phyloP scores from a whole-genome alignment of 192 early-diverging fungal species.

The Geranomyces michiganensis region DNA sequence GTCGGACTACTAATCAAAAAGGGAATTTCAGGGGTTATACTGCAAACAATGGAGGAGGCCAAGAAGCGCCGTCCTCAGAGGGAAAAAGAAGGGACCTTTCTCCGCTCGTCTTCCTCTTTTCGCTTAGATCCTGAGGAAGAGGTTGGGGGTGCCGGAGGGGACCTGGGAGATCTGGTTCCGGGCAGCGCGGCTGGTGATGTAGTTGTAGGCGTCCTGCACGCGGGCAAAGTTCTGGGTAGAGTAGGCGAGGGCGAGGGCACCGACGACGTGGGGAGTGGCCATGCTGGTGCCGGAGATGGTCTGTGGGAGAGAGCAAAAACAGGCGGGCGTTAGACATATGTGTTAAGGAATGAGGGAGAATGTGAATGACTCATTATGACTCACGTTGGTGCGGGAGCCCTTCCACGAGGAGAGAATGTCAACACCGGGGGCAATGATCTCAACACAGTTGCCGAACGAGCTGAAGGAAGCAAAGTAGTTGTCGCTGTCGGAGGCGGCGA shows the following conservation, averaged over 20 bases:
- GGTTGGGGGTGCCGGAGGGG: constrained; percentile 30
- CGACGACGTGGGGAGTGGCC: constrained; percentile 60
- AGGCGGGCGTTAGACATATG: constrained; percentile 55
- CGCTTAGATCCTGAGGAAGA: constrained; percentile 36
- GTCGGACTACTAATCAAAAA: no score
- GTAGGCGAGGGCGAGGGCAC: constrained; percentile 50
- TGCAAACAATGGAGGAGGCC: no score
- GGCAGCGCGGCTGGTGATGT: constrained; percentile 23
- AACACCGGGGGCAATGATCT: constrained; percentile 65
- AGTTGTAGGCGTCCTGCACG: constrained; percentile 19
- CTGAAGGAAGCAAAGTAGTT: constrained; percentile 50
- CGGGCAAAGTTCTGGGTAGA: not conserved
- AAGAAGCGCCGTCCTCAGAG: no score
- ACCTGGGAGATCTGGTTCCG: constrained; percentile 12
- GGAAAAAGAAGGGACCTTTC: no score
- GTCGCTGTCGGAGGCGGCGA: constrained; percentile 34
- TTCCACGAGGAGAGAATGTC: constrained; percentile 51
- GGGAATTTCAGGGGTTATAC: no score
- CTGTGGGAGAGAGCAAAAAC: constrained; percentile 36
- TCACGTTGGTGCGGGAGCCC: constrained; percentile 59
- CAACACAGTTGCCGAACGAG: constrained; percentile 60
- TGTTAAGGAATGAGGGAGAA: constrained; percentile 65
- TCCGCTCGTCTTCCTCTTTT: no score
- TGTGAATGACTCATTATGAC: no score
- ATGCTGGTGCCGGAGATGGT: constrained; percentile 61